Conservation (phyloP, 2,329 filamentous ascomycete genomes). For the Xylaria sp. region DNA sequence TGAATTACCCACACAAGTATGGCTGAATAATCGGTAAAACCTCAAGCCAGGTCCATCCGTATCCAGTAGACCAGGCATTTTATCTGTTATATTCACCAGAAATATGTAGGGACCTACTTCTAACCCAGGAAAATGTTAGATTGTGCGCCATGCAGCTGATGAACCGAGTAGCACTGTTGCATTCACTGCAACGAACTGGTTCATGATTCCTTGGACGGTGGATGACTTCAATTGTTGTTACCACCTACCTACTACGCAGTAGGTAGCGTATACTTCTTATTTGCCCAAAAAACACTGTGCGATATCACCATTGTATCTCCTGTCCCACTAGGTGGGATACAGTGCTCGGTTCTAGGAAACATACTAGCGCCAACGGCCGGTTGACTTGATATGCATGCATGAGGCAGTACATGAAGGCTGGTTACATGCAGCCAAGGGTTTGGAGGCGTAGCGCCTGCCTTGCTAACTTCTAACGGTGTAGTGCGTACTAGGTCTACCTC, state of each 20-base stretch:
- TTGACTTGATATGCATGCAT: slow-evolving; percentile 36
- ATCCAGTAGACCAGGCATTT: too few species aligned
- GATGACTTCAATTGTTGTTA: not conserved
- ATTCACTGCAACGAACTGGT: slow-evolving; percentile 3
- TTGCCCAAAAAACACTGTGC: slow-evolving; percentile 23
- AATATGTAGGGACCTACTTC: not conserved
- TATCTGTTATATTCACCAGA: not conserved
- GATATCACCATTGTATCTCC: not conserved
- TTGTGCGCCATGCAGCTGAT: not conserved
- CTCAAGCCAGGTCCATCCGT: not conserved
- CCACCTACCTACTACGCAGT: too few species aligned
- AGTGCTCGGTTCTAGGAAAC: slow-evolving; percentile 19
- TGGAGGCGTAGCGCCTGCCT: slow-evolving; percentile 19
- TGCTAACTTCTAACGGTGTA: slow-evolving; percentile 12
- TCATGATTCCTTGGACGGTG: not conserved
- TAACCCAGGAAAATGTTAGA: not conserved
- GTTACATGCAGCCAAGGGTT: slow-evolving; percentile 34
- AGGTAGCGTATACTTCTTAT: not conserved
- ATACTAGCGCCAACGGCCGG: slow-evolving; percentile 27
- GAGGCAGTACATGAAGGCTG: slow-evolving; percentile 23
- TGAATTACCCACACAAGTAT: not conserved
- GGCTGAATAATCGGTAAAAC: slow-evolving; percentile 1
- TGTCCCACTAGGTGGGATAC: slow-evolving; percentile 23
- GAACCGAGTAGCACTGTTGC: not conserved
- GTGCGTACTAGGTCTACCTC: slow-evolving; percentile 19